Percentiles rank a stretch among this genome's conserved stretches.
phyloP scores from a whole-genome alignment of 2,329 filamentous ascomycete genomes.

The Cryphonectria nitschkei region DNA sequence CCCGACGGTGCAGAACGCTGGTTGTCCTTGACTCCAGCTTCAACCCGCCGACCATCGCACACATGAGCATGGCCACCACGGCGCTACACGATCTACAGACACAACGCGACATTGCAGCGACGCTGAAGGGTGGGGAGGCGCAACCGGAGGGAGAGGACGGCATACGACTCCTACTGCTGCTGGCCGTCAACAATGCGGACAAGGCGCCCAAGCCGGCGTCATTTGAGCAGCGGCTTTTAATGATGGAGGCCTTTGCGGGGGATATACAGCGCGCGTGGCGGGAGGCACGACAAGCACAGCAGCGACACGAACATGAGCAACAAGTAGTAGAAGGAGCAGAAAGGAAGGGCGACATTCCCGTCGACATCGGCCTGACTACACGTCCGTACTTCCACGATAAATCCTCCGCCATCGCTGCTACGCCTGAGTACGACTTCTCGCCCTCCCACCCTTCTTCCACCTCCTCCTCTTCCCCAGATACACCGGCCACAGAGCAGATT shows the following conservation, averaged over 20 bases:
- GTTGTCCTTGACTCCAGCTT: slow-evolving; percentile 70
- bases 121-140: slow-evolving; percentile 19
- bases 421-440: slow-evolving; percentile 44
- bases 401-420: slow-evolving; percentile 57
- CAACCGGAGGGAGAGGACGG: slow-evolving; percentile 5
- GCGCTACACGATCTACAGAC: slow-evolving; percentile 42
- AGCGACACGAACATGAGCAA: not conserved
- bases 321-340: not conserved
- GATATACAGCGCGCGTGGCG: slow-evolving; percentile 49
- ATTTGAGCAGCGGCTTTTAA: slow-evolving; percentile 67
- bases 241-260: slow-evolving; percentile 72
- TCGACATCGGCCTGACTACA: slow-evolving; percentile 73
- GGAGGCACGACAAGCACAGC: not conserved
- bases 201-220: slow-evolving; percentile 68
- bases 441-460: not conserved
- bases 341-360: slow-evolving; percentile 34
- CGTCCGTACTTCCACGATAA: slow-evolving; percentile 78
- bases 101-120: slow-evolving; percentile 8
- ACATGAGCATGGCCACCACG: slow-evolving; percentile 59
- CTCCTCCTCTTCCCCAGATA: not conserved
- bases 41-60: slow-evolving; percentile 68
- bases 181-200: slow-evolving; percentile 68
- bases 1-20: slow-evolving; percentile 42
- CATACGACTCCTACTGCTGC: slow-evolving; percentile 58
- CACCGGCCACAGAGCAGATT: slow-evolving; percentile 53